Base-by-base conservation (phyloP, 352 stramenopile genomes). In the Peronospora belbahrii region DNA sequence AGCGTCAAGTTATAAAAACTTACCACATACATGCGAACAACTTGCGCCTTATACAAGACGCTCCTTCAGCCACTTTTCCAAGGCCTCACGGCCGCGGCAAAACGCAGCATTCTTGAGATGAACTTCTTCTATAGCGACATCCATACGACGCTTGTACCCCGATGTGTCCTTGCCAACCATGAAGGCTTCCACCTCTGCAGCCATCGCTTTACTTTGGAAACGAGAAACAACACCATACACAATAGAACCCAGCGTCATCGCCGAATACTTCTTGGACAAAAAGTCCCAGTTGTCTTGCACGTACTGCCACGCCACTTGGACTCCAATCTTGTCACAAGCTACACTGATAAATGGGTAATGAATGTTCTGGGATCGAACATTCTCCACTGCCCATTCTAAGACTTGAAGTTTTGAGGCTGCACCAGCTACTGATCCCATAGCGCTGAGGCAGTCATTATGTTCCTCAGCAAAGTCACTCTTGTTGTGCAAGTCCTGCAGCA, bases 301-400 rank as follows among this genome's bases (percentile, higher is more conserved):
- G 42, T 71, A 91, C 15, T 77, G 43, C 83, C 83, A 94, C 23
- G 66, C 67, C 25, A 87, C 51, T 25, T 78, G 57, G 1, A 41
- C 56, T 14, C 74, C 82, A 14, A 59, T 33, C 13, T 59, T 59
- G 24, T 84, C 68, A 33, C 53, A 65, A 2, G 69, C 69, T 14
- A 93, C 69, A 24, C 75, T 73, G 7, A 35, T 57, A 38, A 94
- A 76, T 3, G 74, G 52, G 3, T 47, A 52, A 13, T 66, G 58
- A 34, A 83, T 73, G 25, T 94, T 79, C 52, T 94, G 80, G 14
- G 64, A 61, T 0, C 78, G 74, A 7, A 90, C 74, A 28, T 70
- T 69, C 9, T 68, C 59, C 2, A 95, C 44, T 1, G 73, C 66
- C 72, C 77, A 95, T 36, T 89, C 68, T n/a, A 95, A 64, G 9